Evolutionary conservation across 1,284 basidiomycete species (phyloP).

Genomic region (Fistulinella cinereoalba): DNA sequence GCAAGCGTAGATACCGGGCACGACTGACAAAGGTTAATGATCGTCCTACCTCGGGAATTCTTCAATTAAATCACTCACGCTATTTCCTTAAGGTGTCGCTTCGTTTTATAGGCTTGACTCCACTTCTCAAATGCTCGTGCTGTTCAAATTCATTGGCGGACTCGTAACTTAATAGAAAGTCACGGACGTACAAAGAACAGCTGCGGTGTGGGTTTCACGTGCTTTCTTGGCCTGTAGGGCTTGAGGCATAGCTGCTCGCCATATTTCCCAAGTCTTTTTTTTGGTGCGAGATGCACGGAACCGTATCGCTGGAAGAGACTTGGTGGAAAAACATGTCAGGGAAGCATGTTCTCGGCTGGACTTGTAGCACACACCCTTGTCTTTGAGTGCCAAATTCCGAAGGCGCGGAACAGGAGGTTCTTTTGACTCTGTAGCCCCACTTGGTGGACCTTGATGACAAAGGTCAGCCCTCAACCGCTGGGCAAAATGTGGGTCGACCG

Average conservation of each 20-base stretch:
- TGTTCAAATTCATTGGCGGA: slow-evolving; percentile 32
- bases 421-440: slow-evolving; percentile 56
- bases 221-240: slow-evolving; percentile 63
- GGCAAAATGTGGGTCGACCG: slow-evolving; percentile 1
- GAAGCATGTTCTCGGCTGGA: slow-evolving; percentile 6
- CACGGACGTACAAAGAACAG: slow-evolving; percentile 56
- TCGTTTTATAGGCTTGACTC: slow-evolving; percentile 62
- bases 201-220: slow-evolving; percentile 54
- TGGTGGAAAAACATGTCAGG: slow-evolving; percentile 13
- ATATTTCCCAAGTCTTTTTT: slow-evolving; percentile 57
- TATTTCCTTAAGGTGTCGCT: slow-evolving; percentile 73
- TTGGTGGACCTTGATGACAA: slow-evolving; percentile 51
- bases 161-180: slow-evolving; percentile 1
- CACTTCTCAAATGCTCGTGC: slow-evolving; percentile 61
- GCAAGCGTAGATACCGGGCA: slow-evolving; percentile 68
- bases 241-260: slow-evolving; percentile 67
- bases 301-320: slow-evolving; percentile 74
- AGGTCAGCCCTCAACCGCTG: slow-evolving; percentile 9
- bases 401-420: slow-evolving; percentile 60
- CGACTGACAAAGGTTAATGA: slow-evolving; percentile 40
- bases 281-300: slow-evolving; percentile 64
- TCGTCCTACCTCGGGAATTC: slow-evolving; percentile 12
- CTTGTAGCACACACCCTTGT: slow-evolving; percentile 52
- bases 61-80: slow-evolving; percentile 53
- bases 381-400: slow-evolving; percentile 69